Evolutionary conservation across 2,329 filamentous ascomycete genomes (phyloP), one percentile per base, ranked within the genome.

Genomic region (Monosporascus sp.): DNA sequence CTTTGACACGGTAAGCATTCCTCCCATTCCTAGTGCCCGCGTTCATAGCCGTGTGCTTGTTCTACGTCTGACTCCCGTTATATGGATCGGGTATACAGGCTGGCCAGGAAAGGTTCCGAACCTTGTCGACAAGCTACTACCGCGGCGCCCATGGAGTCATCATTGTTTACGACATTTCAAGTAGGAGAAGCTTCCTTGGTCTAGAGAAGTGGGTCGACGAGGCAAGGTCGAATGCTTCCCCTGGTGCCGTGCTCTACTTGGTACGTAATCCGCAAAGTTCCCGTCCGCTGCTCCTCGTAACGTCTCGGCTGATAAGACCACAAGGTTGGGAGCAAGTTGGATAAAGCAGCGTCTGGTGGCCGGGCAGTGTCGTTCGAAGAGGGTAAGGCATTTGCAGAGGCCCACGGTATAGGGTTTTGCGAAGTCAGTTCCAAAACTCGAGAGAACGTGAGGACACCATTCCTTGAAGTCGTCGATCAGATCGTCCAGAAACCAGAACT

Each of bases 191-290:
- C 52, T 82, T 82, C 60, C 62, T 72, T 24, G 71, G 73, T 48
- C 78, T 82, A 76, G 75, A 77, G 46, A 68, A 70, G 48, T 82
- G 79, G 78, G 78, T 79, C 57, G 73, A 77, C 45, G 78, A 82
- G 62, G 79, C 74, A 6, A 73, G 78, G 60, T 63, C 66, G 14
- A 79, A 80, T 60, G 77, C 76, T 3, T 71, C 73, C 20, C 70
- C 74, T 0, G 73, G 74, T 8, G 74, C 76, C n/a, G 72, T 74
- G 44, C 70, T 77, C 54, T 80, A 75, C 58, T 60, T 81, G 56
- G 77, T 75, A 66, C 41, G 62, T 58, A 27, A 20, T 18, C 25
- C 49, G 31, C 34, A 37, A 44, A 41, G 39, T 45, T 47, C 17
- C 45, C 34, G 15, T n/a, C 20, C 15, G 3, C 48, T 25, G 14